These are phyloP conservation scores for Sporothrix globosa DNA, from an alignment of 2,329 filamentous ascomycete genomes.

Conservation along the genomic window DNA sequence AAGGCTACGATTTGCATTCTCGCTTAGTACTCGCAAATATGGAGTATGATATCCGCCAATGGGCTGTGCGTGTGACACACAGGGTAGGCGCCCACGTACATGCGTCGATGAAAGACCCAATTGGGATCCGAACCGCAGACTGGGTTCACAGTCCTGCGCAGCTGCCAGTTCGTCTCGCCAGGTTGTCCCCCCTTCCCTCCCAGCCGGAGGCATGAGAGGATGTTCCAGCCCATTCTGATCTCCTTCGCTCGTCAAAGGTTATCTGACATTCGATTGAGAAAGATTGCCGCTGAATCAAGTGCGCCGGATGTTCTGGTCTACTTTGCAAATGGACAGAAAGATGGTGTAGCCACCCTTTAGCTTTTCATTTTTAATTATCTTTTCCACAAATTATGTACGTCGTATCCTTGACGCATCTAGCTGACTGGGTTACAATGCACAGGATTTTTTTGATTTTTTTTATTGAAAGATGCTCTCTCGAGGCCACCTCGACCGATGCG, in stretches of 20 bases:
- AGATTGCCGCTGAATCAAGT: not conserved
- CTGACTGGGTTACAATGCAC: too few relatives aligned
- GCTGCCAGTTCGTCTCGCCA: not conserved
- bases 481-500: too few relatives aligned
- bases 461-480: too few relatives aligned
- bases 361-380: too few relatives aligned
- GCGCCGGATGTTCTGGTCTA: too few relatives aligned
- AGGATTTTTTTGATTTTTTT: too few relatives aligned
- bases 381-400: too few relatives aligned
- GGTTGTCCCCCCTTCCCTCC: not conserved
- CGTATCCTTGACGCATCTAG: too few relatives aligned
- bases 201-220: not conserved
- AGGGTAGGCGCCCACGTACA: not conserved
- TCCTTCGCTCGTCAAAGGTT: not conserved
- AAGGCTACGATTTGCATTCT: slow-evolving; percentile 12
- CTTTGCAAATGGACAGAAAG: not conserved
- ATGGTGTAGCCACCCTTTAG: too few relatives aligned
- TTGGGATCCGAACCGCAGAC: not conserved
- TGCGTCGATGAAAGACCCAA: not conserved
- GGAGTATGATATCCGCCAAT: not conserved
- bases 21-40: not conserved
- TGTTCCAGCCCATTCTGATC: not conserved
- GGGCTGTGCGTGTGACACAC: not conserved
- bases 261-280: not conserved
- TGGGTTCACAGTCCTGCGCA: not conserved